phyloP scores from a whole-genome alignment of 164 flowering plant genomes.

The Platanus orientalis region DNA sequence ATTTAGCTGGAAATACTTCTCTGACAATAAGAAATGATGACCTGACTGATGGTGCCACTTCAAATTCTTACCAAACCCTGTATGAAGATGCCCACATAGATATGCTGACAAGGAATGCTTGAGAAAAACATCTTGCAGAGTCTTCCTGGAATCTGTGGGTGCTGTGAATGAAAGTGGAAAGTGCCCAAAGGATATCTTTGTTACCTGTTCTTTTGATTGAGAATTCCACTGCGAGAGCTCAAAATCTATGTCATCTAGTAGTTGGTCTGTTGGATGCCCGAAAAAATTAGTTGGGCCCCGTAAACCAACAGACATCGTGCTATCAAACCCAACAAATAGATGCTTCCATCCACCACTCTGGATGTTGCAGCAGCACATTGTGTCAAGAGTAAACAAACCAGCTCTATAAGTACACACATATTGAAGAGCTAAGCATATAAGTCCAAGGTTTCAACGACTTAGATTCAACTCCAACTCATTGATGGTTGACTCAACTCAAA shows the following conservation, averaged over 20 bases:
- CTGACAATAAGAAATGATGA: conserved; percentile 16
- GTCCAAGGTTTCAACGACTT: too few species aligned
- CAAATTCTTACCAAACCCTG: conserved; percentile 74
- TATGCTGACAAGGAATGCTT: conserved; percentile 79
- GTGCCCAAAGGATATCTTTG: conserved; percentile 87
- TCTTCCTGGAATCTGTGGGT: conserved; percentile 56
- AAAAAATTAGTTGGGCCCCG: conserved; percentile 94
- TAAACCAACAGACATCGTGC: conserved; percentile 64
- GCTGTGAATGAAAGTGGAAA: conserved; percentile 92
- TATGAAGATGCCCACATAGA: conserved; percentile 94
- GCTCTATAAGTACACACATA: too few species aligned
- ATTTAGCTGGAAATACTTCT: conserved; percentile 53
- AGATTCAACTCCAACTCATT: too few species aligned
- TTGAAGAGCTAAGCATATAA: too few species aligned
- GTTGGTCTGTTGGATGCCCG: conserved; percentile 88
- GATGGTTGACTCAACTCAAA: too few species aligned
- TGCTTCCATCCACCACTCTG: conserved; percentile 63
- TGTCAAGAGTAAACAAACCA: too few species aligned
- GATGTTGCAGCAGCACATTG: conserved; percentile 15
- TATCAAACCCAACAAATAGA: conserved; percentile 90
- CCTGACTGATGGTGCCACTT: conserved; percentile 61
- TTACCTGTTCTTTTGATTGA: conserved; percentile 38
- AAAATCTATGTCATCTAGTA: conserved; percentile 53
- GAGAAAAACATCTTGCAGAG: conserved; percentile 62
- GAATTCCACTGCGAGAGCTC: conserved; percentile 83